Conservation (phyloP, 108 stramenopile species). For the Cyclostephanos invisitatus region DNA sequence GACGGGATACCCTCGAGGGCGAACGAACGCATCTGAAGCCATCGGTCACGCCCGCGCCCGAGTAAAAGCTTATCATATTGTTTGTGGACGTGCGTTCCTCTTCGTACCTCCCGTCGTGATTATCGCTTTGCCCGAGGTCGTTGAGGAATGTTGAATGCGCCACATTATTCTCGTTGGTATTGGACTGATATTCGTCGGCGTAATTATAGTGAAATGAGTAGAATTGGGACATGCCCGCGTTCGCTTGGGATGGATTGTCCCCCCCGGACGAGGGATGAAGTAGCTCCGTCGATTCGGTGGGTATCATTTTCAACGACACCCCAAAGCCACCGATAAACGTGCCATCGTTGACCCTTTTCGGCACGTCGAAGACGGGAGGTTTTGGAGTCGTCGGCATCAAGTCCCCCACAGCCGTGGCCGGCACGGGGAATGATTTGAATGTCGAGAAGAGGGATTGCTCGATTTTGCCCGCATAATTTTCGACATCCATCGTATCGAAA, state of each 20-base stretch:
- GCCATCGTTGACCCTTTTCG: neutral
- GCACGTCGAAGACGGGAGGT: neutral
- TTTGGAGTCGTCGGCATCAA: neutral
- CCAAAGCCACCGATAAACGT: constrained; percentile 26
- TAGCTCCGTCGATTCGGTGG: constrained; percentile 22
- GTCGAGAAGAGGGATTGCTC: neutral
- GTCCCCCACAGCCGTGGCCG: constrained; percentile 1
- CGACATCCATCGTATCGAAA: neutral
- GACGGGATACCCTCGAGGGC: constrained; percentile 6
- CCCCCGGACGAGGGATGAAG: constrained; percentile 12
- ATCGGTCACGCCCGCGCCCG: constrained; percentile 21
- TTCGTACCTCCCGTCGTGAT: constrained; percentile 10
- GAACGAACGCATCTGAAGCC: constrained; percentile 28
- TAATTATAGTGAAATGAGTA: constrained; percentile 37
- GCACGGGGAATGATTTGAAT: constrained; percentile 6
- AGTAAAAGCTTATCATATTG: constrained; percentile 42
- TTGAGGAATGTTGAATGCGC: constrained; percentile 8
- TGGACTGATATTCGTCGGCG: neutral
- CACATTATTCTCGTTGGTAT: neutral
- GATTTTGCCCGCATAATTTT: neutral
- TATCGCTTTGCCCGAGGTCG: constrained; percentile 7
- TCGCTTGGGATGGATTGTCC: constrained; percentile 5
- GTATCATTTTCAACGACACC: constrained; percentile 26
- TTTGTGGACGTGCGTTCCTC: constrained; percentile 13
- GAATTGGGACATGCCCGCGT: constrained; percentile 31